Base-by-base conservation (phyloP, 306 rosid genomes). In the Neltuma alba region DNA sequence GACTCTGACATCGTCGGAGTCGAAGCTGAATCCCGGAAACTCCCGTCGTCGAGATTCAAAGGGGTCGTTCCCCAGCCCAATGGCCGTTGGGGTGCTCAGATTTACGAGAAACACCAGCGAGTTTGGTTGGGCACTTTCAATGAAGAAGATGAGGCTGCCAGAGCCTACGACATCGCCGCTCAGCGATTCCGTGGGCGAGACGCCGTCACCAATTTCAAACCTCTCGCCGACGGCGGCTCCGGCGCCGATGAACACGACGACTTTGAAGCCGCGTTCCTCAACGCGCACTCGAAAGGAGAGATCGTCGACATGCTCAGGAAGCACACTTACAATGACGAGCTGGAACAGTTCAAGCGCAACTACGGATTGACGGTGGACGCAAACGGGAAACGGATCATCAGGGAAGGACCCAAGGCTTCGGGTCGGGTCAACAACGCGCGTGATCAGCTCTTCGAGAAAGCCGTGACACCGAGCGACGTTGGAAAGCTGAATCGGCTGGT, bases 61-160 rank as follows among this genome's bases (percentile, higher is more conserved):
- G 99, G 99, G 5, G 99, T 95, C 1, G 99, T 95, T n/a, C 99
- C 99, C 0, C 99, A 95, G 70, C 99, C 99, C 3, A 95, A 95
- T 78, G 97, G 99, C 3, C 98, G 99, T 0, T 95, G 99, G 99
- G 99, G 99, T 0, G 98, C 99, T 0, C 99, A 95, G 97, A 95
- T 95, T 88, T 95, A 95, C 85, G 99, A 95, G 92, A 95, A 95
- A 86, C 99, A 95, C 72, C 99, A 93, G 83, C 88, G 99, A 9
- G 99, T 95, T 6, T 95, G 99, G 99, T 83, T 95, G 6, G 99
- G 99, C 3, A 95, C 99, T 11, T 95, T 95, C 87, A 95, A 95
- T 83, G 89, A 88, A 54, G 99, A 95, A 70, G 96, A 87, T 66
- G 97, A 93, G 45, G 99, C 99, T 3, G 99, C 99, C 0, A 82